Evolutionary conservation across 1,139 yeast genomes (phyloP), one percentile per base, ranked within the genome.

Genomic region (Blastobotrys malaysiensis): DNA sequence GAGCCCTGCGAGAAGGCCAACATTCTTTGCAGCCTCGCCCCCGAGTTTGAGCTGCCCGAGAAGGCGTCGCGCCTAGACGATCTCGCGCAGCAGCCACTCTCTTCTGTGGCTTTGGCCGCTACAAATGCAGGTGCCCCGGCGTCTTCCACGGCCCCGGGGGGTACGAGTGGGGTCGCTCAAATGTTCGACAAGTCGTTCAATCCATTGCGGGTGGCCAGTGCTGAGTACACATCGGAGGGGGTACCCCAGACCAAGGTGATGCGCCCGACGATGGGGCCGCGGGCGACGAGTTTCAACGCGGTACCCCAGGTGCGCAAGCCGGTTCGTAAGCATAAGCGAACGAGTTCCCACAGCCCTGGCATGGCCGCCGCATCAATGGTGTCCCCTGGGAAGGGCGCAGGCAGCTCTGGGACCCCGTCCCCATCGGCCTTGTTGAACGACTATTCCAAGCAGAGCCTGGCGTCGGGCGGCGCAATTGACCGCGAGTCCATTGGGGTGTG

Each of bases 401-500:
- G 26, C 48, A 13, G 31, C 16, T 46, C 39, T 14, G 21, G 43
- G 39, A n/a, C 45, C 21, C 43, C 50, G 20, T 48, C 43, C 24
- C 16, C 44, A 22, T 45, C 52, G 14, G 36, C 48, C 4, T 39
- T 27, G 39, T 16, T 31, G 3, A 31, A 11, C 16, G 39, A 31
- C 20, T 16, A 31, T 3, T 14, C 48, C 20, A 16, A 46, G 20
- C 36, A 46, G 31, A 44, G 19, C 9, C 45, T 44, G 1, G 43
- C 46, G 24, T 11, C 52, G 27, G 43, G 49, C 9, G 20, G 45
- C 14, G 16, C 48, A 46, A 47, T 61, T 6, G 64, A 63, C 49
- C 58, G 64, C 5, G 69, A 66, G 48, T 58, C 62, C 26, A 65
- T 68, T 49, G 73, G 73, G 2, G 70, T 70, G 43, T 70, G 73